A percentile compares a stretch with the other conserved stretches of the same genome.
Evolutionary conservation across 345 rosid genomes (phyloP).

Genomic region (Turnera subulata): DNA sequence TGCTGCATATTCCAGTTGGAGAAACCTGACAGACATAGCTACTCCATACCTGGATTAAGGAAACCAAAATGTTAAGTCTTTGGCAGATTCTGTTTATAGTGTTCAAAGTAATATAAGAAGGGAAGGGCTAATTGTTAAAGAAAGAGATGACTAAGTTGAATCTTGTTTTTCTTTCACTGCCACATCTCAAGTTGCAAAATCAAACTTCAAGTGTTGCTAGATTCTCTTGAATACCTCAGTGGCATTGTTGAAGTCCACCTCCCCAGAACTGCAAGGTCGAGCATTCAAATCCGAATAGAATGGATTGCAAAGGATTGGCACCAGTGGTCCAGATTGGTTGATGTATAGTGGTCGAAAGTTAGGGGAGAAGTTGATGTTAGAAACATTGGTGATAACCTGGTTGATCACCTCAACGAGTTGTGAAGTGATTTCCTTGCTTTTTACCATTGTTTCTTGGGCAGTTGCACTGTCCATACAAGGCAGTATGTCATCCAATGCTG

Average conservation of each 20-base stretch:
- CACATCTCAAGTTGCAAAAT: too few species aligned
- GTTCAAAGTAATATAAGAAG: too few species aligned
- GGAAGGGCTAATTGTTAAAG: neutral
- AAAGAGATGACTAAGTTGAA: neutral
- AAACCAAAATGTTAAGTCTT: neutral
- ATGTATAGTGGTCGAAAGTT: slow-evolving; percentile 63
- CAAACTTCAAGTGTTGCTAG: neutral
- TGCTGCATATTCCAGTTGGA: slow-evolving; percentile 50
- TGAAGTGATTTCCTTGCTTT: slow-evolving; percentile 67
- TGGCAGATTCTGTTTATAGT: too few species aligned
- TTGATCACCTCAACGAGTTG: slow-evolving; percentile 77
- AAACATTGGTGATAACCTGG: slow-evolving; percentile 85
- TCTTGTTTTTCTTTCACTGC: too few species aligned
- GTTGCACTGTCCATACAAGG: slow-evolving; percentile 82
- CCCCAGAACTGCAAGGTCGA: slow-evolving; percentile 66
- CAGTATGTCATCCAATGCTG: slow-evolving; percentile 77
- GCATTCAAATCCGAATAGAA: slow-evolving; percentile 50
- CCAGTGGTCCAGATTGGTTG: slow-evolving; percentile 89
- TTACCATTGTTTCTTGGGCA: slow-evolving; percentile 62
- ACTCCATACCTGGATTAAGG: slow-evolving; percentile 59
- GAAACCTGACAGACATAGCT: slow-evolving; percentile 74
- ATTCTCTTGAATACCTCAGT: slow-evolving; percentile 46
- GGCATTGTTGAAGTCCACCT: slow-evolving; percentile 72
- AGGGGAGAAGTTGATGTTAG: slow-evolving; percentile 91
- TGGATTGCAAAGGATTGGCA: slow-evolving; percentile 85